Percentiles rank a stretch among this genome's conserved stretches.
Evolutionary conservation across 148 eudicot genomes (phyloP).

Genomic region (Drosera capensis): DNA sequence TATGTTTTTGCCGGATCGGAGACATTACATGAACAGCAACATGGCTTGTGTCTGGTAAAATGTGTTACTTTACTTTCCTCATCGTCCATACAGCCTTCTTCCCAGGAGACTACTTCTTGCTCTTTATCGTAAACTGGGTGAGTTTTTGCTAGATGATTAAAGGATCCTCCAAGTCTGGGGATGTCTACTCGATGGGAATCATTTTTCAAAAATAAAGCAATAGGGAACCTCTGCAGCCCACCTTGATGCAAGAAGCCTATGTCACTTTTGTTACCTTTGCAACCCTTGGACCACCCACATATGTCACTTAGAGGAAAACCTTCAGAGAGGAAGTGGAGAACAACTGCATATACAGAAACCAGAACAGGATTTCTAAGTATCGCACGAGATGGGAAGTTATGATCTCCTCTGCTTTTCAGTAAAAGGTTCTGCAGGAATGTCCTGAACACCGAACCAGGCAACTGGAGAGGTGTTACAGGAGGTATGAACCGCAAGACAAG

Average conservation of each 20-base stretch:
- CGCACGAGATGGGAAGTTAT: slow-evolving; percentile 55
- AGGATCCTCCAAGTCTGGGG: slow-evolving; percentile 84
- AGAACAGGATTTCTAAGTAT: slow-evolving; percentile 70
- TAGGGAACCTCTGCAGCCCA: slow-evolving; percentile 69
- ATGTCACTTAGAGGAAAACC: slow-evolving; percentile 51
- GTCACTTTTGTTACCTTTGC: slow-evolving; percentile 23
- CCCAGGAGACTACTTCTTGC: slow-evolving; percentile 71
- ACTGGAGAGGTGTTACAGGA: slow-evolving; percentile 64
- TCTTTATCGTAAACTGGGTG: slow-evolving; percentile 37
- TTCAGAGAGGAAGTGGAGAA: slow-evolving; percentile 81
- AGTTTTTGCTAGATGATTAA: slow-evolving; percentile 34
- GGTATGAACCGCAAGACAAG: slow-evolving; percentile 78
- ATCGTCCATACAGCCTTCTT: slow-evolving; percentile 89
- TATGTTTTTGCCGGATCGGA: slow-evolving; percentile 39
- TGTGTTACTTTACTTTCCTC: slow-evolving; percentile 65
- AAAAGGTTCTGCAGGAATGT: slow-evolving; percentile 68
- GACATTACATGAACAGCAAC: slow-evolving; percentile 77
- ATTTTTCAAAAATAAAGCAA: slow-evolving; percentile 50
- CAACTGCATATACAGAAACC: slow-evolving; percentile 63
- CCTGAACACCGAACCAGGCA: slow-evolving; percentile 85
- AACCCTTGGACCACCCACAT: slow-evolving; percentile 50
- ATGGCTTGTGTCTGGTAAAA: slow-evolving; percentile 54
- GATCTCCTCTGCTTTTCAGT: slow-evolving; percentile 65
- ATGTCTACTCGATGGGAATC: slow-evolving; percentile 70
- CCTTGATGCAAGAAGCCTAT: slow-evolving; percentile 85